These are phyloP conservation scores for Sordaria brevicollis DNA, from an alignment of 495 filamentous ascomycete genomes.

Conservation along the genomic window DNA sequence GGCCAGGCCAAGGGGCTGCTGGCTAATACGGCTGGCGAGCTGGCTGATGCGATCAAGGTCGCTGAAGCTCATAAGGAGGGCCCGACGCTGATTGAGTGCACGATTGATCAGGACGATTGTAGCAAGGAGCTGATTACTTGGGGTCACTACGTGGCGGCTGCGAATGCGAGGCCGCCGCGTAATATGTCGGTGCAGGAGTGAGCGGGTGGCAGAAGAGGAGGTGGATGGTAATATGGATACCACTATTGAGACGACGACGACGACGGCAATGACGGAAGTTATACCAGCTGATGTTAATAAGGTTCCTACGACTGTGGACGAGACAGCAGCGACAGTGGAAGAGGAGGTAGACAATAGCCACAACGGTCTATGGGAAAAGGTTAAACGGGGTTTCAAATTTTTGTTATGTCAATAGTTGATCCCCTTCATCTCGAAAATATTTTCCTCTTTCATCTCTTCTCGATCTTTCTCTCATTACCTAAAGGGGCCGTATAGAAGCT, in stretches of 20 bases:
- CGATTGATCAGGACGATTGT: conserved; percentile 17
- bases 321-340: background rate
- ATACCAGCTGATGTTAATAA: background rate
- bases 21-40: conserved; percentile 11
- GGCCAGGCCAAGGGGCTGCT: conserved; percentile 10
- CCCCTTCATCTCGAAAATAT: background rate
- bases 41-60: conserved; percentile 4
- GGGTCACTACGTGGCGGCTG: conserved; percentile 16
- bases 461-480: background rate
- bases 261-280: too few relatives aligned
- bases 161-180: conserved; percentile 13
- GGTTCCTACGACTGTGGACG: too few relatives aligned
- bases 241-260: background rate
- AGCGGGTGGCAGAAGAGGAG: background rate
- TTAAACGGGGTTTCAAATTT: background rate
- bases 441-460: background rate
- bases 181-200: background rate
- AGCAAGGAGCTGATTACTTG: conserved; percentile 18
- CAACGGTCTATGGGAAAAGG: background rate
- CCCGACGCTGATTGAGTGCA: conserved; percentile 16
- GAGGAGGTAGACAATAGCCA: background rate
- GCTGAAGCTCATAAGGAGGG: conserved; percentile 6
- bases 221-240: background rate
- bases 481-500: background rate
- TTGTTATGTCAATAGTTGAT: background rate